phyloP scores from a whole-genome alignment of 176 grass and related monocot genomes.

The Thinopyrum elongatum region DNA sequence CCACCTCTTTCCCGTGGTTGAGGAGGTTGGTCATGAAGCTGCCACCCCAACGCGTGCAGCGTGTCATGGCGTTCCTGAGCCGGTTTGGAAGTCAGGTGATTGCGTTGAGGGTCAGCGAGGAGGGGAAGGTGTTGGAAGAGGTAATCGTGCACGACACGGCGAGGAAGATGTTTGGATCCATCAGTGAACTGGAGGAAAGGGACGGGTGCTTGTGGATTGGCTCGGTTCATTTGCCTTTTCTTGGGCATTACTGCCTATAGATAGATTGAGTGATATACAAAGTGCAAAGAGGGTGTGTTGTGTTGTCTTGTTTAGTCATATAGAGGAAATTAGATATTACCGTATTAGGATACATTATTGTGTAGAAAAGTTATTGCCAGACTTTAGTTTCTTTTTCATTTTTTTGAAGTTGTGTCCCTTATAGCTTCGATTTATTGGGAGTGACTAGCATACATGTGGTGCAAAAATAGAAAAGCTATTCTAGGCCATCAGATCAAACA shows the following conservation, averaged over 20 bases:
- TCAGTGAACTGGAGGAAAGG: constrained; percentile 51
- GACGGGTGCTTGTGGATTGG: constrained; percentile 46
- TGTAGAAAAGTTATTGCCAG: neutral
- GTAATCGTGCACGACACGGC: constrained; percentile 5
- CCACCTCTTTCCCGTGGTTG: constrained; percentile 36
- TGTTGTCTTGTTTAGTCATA: neutral
- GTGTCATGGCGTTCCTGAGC: neutral
- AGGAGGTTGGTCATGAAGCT: constrained; percentile 13
- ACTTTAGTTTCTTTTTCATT: neutral
- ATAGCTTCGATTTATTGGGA: too few relatives aligned
- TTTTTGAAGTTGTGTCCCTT: too few relatives aligned
- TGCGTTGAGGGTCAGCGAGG: constrained; percentile 35
- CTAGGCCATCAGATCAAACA: too few relatives aligned
- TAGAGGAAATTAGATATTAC: neutral
- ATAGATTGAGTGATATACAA: neutral
- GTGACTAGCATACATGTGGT: too few relatives aligned
- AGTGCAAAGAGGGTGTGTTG: neutral
- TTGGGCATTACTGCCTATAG: constrained; percentile 23
- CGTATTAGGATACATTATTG: neutral
- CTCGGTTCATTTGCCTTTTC: constrained; percentile 48
- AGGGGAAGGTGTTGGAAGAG: constrained; percentile 28
- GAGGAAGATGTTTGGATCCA: constrained; percentile 9
- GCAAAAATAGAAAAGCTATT: too few relatives aligned
- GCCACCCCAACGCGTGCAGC: neutral
- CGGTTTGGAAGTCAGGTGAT: constrained; percentile 25